Percentiles rank a stretch among this genome's conserved stretches.
These are phyloP conservation scores for Pichia terricola DNA, from an alignment of 1,139 yeast genomes.

Conservation along the genomic window DNA sequence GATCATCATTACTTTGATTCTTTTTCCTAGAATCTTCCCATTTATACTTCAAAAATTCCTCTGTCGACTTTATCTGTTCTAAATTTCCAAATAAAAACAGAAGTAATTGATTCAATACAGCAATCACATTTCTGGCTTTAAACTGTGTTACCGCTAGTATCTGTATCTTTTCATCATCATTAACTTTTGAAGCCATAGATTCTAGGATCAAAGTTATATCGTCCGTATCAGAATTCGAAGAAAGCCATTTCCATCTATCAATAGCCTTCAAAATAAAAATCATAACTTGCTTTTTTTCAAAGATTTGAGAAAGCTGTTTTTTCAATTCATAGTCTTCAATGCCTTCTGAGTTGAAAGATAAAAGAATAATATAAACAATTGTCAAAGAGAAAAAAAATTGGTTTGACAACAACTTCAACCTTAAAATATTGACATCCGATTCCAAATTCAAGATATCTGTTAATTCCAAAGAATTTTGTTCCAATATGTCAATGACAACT, in stretches of 20 bases:
- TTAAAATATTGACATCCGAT: slow-evolving; percentile 3
- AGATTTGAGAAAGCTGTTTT: slow-evolving; percentile 3
- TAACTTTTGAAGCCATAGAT: slow-evolving; percentile 8
- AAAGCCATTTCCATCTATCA: slow-evolving; percentile 62
- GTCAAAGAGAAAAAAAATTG: slow-evolving; percentile 40
- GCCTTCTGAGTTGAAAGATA: slow-evolving; percentile 13
- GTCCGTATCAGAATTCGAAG: slow-evolving; percentile 21
- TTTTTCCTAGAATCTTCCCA: slow-evolving; percentile 8
- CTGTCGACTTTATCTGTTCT: slow-evolving; percentile 34
- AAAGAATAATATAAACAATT: slow-evolving; percentile 20
- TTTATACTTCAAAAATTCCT: slow-evolving; percentile 35
- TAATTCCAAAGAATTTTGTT: slow-evolving; percentile 9
- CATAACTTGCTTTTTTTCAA: slow-evolving; percentile 23
- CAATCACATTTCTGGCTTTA: slow-evolving; percentile 44
- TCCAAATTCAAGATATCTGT: slow-evolving; percentile 17
- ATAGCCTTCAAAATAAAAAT: slow-evolving; percentile 40
- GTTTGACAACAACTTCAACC: slow-evolving; percentile 16
- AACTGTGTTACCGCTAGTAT: slow-evolving; percentile 16
- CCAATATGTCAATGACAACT: slow-evolving; percentile 4
- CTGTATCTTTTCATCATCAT: slow-evolving; percentile 4
- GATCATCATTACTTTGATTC: neutral
- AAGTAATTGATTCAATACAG: slow-evolving; percentile 50
- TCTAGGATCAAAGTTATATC: slow-evolving; percentile 12
- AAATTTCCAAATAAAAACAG: slow-evolving; percentile 59
- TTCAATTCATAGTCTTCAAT: slow-evolving; percentile 3